Percentiles rank a stretch among this genome's conserved stretches.
Evolutionary conservation across 1,284 basidiomycete genomes (phyloP).

Genomic region (Cutaneotrichosporon curvatum): DNA sequence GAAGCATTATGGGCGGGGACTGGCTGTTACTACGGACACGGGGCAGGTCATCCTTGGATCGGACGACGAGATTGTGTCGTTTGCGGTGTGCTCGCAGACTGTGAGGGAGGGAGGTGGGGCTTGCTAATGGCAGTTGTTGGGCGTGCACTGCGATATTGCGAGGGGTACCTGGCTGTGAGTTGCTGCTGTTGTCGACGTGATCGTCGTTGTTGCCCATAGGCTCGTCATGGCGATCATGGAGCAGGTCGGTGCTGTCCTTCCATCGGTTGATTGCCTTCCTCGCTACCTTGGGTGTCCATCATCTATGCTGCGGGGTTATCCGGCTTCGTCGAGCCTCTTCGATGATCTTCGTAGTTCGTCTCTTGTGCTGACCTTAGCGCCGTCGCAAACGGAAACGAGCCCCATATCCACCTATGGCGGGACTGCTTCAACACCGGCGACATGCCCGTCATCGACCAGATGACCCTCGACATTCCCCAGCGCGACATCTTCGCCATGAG

Average conservation of each 20-base stretch:
- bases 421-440: constrained; percentile 11
- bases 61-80: constrained; percentile 16
- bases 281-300: no score
- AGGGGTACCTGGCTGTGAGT: constrained; percentile 32
- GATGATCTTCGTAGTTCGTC: no score
- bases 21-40: constrained; percentile 29
- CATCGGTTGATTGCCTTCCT: no score
- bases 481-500: constrained; percentile 28
- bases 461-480: constrained; percentile 20
- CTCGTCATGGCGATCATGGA: no score
- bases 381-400: constrained; percentile 24
- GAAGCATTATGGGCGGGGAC: constrained; percentile 3
- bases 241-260: no score
- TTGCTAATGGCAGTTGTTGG: constrained; percentile 23
- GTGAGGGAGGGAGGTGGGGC: constrained; percentile 12
- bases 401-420: constrained; percentile 32
- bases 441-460: constrained; percentile 17
- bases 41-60: constrained; percentile 26
- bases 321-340: no score
- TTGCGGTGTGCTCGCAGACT: constrained; percentile 25
- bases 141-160: constrained; percentile 28
- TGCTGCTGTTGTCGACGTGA: no score
- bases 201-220: no score
- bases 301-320: no score
- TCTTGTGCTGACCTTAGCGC: constrained; percentile 6